Evolutionary conservation across 1,284 basidiomycete genomes (phyloP).

Genomic region (Leccinum fallax): DNA sequence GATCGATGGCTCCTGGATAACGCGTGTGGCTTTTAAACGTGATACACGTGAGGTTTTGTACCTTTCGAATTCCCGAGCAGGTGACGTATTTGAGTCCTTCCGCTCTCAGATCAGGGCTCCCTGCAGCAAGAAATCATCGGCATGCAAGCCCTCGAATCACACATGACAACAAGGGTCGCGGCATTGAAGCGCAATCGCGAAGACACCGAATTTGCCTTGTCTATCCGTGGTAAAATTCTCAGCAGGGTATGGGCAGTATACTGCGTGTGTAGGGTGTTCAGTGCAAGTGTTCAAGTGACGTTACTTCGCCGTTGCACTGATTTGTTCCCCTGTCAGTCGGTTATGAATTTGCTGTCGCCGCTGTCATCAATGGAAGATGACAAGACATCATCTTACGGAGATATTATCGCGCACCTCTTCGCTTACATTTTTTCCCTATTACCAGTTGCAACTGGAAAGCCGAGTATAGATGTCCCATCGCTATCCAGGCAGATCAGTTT

Average conservation of each 20-base stretch:
- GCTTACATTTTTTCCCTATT: conserved; percentile 53
- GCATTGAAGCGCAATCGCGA: conserved; percentile 51
- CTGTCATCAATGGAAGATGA: conserved; percentile 38
- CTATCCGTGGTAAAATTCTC: conserved; percentile 55
- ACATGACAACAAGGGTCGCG: conserved; percentile 65
- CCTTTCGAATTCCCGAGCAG: neutral
- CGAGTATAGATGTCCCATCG: conserved; percentile 42
- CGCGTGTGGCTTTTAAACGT: conserved; percentile 34
- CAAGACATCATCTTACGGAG: conserved; percentile 49
- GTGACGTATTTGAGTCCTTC: conserved; percentile 4
- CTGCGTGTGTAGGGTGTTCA: conserved; percentile 64
- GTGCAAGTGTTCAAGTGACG: conserved; percentile 46
- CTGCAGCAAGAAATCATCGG: conserved; percentile 60
- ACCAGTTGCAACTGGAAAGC: conserved; percentile 29
- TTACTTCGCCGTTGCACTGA: conserved; percentile 18
- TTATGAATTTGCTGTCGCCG: conserved; percentile 57
- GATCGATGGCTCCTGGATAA: conserved; percentile 31
- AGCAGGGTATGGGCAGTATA: conserved; percentile 64
- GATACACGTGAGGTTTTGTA: conserved; percentile 31
- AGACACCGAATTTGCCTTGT: conserved; percentile 52
- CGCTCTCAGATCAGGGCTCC: conserved; percentile 26
- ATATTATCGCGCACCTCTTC: conserved; percentile 60
- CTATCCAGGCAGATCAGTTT: conserved; percentile 70
- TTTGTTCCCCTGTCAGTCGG: conserved; percentile 44
- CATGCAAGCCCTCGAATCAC: conserved; percentile 64